A percentile compares a stretch with the other conserved stretches of the same genome.
These are phyloP conservation scores for Cryptosporidium tyzzeri DNA, from an alignment of 169 alveolate genomes.

Conservation along the genomic window DNA sequence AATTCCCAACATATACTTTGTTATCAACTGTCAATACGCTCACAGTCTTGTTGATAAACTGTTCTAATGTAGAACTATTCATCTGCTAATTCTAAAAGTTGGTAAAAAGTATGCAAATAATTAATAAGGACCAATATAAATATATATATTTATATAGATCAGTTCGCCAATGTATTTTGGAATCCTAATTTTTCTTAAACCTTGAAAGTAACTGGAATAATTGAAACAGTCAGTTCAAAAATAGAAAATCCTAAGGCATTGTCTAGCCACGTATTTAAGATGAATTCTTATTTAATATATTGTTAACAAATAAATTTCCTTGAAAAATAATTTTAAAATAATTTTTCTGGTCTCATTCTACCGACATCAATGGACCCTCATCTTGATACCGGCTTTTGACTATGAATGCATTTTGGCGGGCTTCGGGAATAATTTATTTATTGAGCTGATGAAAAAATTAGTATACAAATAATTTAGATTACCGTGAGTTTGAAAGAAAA, in stretches of 20 bases:
- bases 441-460: neutral
- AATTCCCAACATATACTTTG: constrained; percentile 87
- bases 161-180: neutral
- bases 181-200: no score
- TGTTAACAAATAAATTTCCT: neutral
- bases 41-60: constrained; percentile 19
- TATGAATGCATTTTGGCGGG: constrained; percentile 33
- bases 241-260: neutral
- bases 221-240: neutral
- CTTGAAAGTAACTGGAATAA: neutral
- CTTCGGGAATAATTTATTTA: neutral
- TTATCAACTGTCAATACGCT: constrained; percentile 86
- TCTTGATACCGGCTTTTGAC: neutral
- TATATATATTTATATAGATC: no score
- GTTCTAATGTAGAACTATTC: constrained; percentile 24
- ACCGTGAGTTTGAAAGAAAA: neutral
- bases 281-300: neutral
- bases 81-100: neutral
- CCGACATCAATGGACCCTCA: constrained; percentile 32
- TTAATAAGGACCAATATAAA: neutral
- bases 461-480: neutral
- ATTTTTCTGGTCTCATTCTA: neutral
- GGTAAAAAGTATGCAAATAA: no score
- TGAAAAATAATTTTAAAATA: neutral
- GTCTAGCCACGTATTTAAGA: neutral